phyloP scores from a whole-genome alignment of 257 asterid genomes.

The Nicotiana knightiana region DNA sequence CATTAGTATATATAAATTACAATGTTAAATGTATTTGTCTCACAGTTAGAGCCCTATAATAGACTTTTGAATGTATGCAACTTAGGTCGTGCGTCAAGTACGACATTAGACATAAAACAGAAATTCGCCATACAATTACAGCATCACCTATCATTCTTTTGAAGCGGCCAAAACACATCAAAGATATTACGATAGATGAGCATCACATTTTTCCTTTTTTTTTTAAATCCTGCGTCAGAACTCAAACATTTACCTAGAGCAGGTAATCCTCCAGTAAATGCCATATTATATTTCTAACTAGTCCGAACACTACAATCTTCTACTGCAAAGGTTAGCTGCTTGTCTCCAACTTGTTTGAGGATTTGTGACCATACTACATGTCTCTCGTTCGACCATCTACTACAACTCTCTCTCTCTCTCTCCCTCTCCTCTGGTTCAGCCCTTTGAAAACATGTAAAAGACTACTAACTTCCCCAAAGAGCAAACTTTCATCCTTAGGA shows the following conservation, averaged over 20 bases:
- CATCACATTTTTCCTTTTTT: not conserved
- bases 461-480: not conserved
- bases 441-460: too few species aligned
- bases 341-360: not conserved
- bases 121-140: not conserved
- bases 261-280: not conserved
- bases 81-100: not conserved
- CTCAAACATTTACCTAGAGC: not conserved
- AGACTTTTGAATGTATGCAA: not conserved
- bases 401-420: not conserved
- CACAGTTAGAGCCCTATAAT: not conserved
- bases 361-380: not conserved
- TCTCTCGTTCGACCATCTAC: not conserved
- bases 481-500: too few species aligned
- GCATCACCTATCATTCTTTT: not conserved
- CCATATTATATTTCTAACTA: not conserved
- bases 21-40: not conserved
- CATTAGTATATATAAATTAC: not conserved
- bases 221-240: not conserved
- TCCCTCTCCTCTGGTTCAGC: too few species aligned
- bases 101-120: not conserved
- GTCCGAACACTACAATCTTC: not conserved
- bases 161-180: not conserved
- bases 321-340: not conserved
- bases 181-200: not conserved